Conservation (phyloP, 306 rosid species). For the Trifolium dubium region DNA sequence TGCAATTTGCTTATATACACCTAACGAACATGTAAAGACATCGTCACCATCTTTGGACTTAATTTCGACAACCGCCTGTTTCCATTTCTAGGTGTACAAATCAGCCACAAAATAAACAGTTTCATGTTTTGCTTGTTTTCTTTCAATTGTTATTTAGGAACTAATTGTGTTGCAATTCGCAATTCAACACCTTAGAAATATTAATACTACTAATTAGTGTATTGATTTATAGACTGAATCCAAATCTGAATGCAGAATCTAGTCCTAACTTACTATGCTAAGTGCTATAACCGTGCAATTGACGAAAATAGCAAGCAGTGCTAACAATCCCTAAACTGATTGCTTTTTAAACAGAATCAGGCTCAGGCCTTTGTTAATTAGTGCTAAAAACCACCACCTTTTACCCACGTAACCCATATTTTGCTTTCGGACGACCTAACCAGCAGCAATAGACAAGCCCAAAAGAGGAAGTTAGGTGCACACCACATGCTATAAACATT, state of each 20-base stretch:
- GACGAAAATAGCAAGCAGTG: neutral
- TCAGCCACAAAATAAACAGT: neutral
- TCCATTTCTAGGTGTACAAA: neutral
- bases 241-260: neutral
- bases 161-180: neutral
- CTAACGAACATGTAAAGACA: neutral
- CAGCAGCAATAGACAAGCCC: slow-evolving; percentile 24
- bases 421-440: neutral
- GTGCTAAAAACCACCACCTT: neutral
- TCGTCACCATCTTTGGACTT: neutral
- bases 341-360: neutral
- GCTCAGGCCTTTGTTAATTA: neutral
- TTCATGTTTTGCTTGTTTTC: neutral
- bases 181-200: neutral
- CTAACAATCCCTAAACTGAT: neutral
- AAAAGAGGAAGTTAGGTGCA: slow-evolving; percentile 18
- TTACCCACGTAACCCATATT: neutral
- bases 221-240: neutral
- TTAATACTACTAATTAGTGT: neutral
- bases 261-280: too few relatives aligned
- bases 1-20: neutral
- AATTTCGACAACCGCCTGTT: neutral
- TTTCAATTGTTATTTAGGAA: neutral
- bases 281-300: too few relatives aligned
- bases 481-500: slow-evolving; percentile 21